Conservation (phyloP, 2,329 filamentous ascomycete species). For the Fusarium staphyleae region DNA sequence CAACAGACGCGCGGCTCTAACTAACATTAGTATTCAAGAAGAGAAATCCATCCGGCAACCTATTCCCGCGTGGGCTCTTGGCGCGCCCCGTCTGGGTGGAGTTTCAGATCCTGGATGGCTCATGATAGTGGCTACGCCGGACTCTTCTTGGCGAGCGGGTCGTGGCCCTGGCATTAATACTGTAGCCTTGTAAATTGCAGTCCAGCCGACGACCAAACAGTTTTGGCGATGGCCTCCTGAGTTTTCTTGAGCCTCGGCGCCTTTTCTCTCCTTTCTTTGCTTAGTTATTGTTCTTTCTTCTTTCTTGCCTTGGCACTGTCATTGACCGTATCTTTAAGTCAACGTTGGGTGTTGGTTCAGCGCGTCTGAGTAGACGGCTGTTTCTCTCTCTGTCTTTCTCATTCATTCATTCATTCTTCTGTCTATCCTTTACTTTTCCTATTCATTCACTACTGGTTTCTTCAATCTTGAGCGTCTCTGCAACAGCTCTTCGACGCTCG, state of each 20-base stretch:
- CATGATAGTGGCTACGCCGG: no score
- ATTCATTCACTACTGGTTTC: conserved; percentile 6
- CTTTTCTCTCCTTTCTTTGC: conserved; percentile 19
- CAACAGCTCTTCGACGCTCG: conserved; percentile 20
- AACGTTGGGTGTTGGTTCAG: conserved; percentile 2
- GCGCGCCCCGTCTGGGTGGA: neutral
- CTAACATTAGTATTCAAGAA: no score
- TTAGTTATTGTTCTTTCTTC: conserved; percentile 2
- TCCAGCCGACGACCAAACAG: conserved; percentile 9
- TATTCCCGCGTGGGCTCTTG: neutral
- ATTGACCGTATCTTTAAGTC: neutral
- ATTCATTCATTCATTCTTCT: conserved; percentile 21
- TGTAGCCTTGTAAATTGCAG: conserved; percentile 23
- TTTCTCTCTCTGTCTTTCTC: neutral
- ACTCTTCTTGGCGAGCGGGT: no score
- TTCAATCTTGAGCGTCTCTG: conserved; percentile 23
- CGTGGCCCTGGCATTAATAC: neutral
- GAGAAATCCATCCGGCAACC: no score
- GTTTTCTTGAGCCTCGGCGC: neutral
- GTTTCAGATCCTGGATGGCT: conserved; percentile 8
- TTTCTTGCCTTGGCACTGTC: neutral
- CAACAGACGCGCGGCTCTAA: conserved; percentile 5
- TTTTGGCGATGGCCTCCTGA: conserved; percentile 38
- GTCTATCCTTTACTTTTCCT: conserved; percentile 11
- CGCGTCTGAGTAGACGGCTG: neutral